These are phyloP conservation scores for Gloeopeniophorella convolvens DNA, from an alignment of 768 basidiomycete genomes.

Conservation along the genomic window DNA sequence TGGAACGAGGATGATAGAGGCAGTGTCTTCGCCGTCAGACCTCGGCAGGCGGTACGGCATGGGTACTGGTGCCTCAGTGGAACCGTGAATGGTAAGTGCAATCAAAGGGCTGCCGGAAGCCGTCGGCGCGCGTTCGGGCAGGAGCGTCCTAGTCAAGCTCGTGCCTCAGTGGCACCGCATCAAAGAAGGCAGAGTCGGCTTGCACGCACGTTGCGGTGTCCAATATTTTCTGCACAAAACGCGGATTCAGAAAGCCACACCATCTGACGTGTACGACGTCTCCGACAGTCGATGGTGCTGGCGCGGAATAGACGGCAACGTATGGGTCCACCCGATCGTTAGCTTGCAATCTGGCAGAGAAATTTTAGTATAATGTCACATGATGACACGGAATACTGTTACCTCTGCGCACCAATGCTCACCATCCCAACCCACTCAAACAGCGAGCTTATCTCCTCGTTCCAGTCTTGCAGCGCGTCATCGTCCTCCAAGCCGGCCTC, in stretches of 20 bases:
- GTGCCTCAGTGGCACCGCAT: not conserved
- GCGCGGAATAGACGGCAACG: conserved; percentile 57
- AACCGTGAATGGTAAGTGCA: conserved; percentile 39
- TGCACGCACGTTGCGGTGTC: conserved; percentile 40
- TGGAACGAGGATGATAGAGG: conserved; percentile 31
- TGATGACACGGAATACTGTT: not conserved
- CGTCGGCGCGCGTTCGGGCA: not conserved
- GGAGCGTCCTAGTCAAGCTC: not conserved
- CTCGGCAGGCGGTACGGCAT: conserved; percentile 38
- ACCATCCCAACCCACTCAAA: conserved; percentile 78
- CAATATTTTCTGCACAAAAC: conserved; percentile 48
- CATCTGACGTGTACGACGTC: conserved; percentile 51
- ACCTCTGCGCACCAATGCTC: conserved; percentile 61
- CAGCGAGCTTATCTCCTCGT: conserved; percentile 36
- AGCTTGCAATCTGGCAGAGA: conserved; percentile 41
- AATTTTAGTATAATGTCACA: not conserved
- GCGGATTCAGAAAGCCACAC: conserved; percentile 48
- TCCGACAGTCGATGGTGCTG: conserved; percentile 38
- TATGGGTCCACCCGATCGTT: conserved; percentile 66
- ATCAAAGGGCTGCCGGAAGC: conserved; percentile 31
- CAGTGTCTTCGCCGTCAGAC: conserved; percentile 48
- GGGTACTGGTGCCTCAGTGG: conserved; percentile 41
- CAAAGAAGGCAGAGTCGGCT: not conserved
- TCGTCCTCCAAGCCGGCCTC: conserved; percentile 25
- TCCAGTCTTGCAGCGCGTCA: conserved; percentile 46